Conservation (phyloP, 2,329 filamentous ascomycete genomes). For the Rutstroemia sp. region DNA sequence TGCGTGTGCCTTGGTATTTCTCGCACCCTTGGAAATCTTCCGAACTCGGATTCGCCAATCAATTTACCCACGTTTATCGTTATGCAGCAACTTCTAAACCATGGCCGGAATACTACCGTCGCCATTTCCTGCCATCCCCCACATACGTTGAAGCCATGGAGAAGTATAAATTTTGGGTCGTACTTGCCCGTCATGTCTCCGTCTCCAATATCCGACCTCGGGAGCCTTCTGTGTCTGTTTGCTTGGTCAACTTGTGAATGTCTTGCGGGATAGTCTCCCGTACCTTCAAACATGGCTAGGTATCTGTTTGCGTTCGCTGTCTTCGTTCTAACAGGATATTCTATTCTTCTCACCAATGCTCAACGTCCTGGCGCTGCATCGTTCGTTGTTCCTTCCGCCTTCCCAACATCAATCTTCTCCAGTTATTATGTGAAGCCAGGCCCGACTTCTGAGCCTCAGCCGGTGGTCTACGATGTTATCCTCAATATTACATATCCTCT, state of each 20-base stretch:
- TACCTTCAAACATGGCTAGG: background rate
- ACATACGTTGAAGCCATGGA: too few species aligned
- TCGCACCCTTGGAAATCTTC: too few species aligned
- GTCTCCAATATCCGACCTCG: too few species aligned
- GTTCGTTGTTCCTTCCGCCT: constrained; percentile 38
- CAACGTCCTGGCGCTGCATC: constrained; percentile 30
- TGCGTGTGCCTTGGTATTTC: too few species aligned
- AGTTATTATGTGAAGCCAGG: constrained; percentile 40
- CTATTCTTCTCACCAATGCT: background rate
- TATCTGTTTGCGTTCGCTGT: background rate
- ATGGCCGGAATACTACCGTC: background rate
- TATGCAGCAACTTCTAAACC: background rate
- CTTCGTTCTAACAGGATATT: background rate
- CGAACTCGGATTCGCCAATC: background rate
- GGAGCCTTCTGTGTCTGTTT: background rate
- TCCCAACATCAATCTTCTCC: constrained; percentile 43
- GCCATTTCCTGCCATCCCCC: background rate
- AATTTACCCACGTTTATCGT: background rate
- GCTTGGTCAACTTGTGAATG: background rate
- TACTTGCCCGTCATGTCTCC: too few species aligned
- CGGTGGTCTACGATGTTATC: constrained; percentile 44
- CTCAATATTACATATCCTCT: constrained; percentile 46
- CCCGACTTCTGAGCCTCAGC: constrained; percentile 44
- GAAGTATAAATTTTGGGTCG: too few species aligned
- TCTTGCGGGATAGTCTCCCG: background rate